Evolutionary conservation across 495 filamentous ascomycete genomes (phyloP).

Genomic region (Talaromyces proteolyticus): DNA sequence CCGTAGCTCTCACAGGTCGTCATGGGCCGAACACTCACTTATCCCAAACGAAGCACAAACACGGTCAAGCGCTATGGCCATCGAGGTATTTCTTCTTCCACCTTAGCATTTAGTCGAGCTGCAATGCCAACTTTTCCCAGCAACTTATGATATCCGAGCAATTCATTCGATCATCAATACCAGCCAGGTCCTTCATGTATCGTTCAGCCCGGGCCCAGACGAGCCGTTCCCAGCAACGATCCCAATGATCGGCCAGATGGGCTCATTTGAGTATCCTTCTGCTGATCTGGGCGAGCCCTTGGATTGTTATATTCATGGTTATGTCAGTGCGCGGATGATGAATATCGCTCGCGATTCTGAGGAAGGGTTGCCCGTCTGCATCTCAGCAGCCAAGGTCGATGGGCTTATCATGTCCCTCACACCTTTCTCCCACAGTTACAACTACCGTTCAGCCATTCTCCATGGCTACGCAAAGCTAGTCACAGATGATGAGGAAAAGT

Average conservation of each 20-base stretch:
- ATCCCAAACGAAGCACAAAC: constrained; percentile 60
- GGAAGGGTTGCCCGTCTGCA: constrained; percentile 57
- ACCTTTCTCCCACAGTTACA: constrained; percentile 76
- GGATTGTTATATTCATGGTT: constrained; percentile 85
- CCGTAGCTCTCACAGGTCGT: neutral
- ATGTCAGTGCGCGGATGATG: constrained; percentile 75
- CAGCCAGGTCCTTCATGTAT: constrained; percentile 73
- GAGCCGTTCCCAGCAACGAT: constrained; percentile 72
- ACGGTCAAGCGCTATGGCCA: constrained; percentile 67
- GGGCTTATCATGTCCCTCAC: constrained; percentile 73
- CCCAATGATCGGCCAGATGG: constrained; percentile 88
- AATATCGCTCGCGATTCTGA: constrained; percentile 51
- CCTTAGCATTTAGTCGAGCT: neutral
- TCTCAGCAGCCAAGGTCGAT: constrained; percentile 64
- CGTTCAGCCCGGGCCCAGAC: constrained; percentile 58
- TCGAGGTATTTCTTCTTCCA: constrained; percentile 43
- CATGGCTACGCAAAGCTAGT: constrained; percentile 72
- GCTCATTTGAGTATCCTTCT: constrained; percentile 58
- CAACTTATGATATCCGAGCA: constrained; percentile 64
- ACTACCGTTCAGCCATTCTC: constrained; percentile 79
- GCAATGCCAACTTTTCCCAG: constrained; percentile 28
- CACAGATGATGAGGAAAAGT: constrained; percentile 61
- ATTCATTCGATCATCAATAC: constrained; percentile 80
- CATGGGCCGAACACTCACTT: constrained; percentile 53
- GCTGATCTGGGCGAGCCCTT: constrained; percentile 57